These are phyloP conservation scores for Sungouiozyma intestinalis DNA, from an alignment of 805 yeast species.

Conservation along the genomic window DNA sequence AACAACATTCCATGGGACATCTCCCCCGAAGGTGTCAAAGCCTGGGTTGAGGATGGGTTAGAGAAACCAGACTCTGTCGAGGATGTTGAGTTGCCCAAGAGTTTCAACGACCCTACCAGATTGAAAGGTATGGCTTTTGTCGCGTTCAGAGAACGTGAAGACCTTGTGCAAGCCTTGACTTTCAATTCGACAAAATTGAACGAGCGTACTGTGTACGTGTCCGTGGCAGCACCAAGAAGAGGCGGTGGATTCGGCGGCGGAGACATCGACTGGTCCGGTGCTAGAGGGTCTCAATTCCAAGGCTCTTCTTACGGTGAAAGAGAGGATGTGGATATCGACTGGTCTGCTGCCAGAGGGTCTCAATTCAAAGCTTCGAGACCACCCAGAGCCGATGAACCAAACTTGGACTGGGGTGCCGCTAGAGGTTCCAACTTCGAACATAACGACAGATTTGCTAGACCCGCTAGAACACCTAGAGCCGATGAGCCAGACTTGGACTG, in stretches of 20 bases:
- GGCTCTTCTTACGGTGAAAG: constrained; percentile 19
- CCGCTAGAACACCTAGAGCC: constrained; percentile 21
- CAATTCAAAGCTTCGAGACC: constrained; percentile 19
- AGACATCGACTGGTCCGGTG: constrained; percentile 38
- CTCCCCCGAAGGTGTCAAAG: constrained; percentile 50
- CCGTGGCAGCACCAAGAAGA: constrained; percentile 67
- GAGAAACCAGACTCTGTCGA: constrained; percentile 44
- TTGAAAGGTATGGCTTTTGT: constrained; percentile 85
- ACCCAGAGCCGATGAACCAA: constrained; percentile 30
- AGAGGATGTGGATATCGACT: constrained; percentile 31
- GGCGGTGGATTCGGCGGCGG: constrained; percentile 35
- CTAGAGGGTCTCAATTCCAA: constrained; percentile 26
- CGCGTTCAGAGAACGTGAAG: constrained; percentile 68
- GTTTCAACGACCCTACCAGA: constrained; percentile 47
- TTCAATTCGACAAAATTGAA: constrained; percentile 59
- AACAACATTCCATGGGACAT: constrained; percentile 79
- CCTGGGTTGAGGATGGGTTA: constrained; percentile 49
- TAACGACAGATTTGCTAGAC: background rate
- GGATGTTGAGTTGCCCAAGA: constrained; percentile 66
- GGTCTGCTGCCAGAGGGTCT: constrained; percentile 34
- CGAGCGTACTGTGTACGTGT: constrained; percentile 61
- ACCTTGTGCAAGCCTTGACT: constrained; percentile 61
- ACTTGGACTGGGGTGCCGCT: constrained; percentile 38
- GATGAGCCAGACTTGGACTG: constrained; percentile 38
- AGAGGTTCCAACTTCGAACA: constrained; percentile 32